Percentiles rank a stretch among this genome's conserved stretches.
Conservation (phyloP, 2,329 filamentous ascomycete species). For the Arthrobotrys sphaeroides region DNA sequence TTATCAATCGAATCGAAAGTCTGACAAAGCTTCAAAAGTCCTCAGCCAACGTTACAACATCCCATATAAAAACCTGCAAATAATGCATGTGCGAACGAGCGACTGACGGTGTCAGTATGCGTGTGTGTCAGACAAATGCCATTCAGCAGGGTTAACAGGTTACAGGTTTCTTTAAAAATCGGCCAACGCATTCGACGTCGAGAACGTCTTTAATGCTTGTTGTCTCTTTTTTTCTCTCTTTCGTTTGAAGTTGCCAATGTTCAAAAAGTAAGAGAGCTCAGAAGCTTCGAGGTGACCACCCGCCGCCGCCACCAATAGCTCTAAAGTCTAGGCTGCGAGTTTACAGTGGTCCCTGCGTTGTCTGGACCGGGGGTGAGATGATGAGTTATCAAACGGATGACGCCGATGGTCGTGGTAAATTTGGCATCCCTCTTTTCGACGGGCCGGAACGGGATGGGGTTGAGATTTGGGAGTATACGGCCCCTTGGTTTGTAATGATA, state of each 20-base stretch:
- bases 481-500: too few relatives aligned
- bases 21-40: too few relatives aligned
- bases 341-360: constrained; percentile 14
- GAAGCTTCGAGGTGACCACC: too few relatives aligned
- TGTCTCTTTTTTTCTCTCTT: background rate
- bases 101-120: too few relatives aligned
- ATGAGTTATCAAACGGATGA: constrained; percentile 3
- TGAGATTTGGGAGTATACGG: background rate
- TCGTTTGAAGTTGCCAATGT: background rate
- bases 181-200: constrained; percentile 2
- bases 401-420: background rate
- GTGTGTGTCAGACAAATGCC: background rate
- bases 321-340: background rate
- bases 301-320: background rate
- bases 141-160: background rate
- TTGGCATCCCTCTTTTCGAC: background rate
- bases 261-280: constrained; percentile 6
- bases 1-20: too few relatives aligned
- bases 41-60: too few relatives aligned
- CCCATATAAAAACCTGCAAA: too few relatives aligned
- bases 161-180: too few relatives aligned
- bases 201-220: too few relatives aligned
- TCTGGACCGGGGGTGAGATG: constrained; percentile 4
- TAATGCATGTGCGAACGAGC: too few relatives aligned
- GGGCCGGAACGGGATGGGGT: background rate